Evolutionary conservation across 352 stramenopile genomes (phyloP).

Genomic region (Thalassiosira pacifica): DNA sequence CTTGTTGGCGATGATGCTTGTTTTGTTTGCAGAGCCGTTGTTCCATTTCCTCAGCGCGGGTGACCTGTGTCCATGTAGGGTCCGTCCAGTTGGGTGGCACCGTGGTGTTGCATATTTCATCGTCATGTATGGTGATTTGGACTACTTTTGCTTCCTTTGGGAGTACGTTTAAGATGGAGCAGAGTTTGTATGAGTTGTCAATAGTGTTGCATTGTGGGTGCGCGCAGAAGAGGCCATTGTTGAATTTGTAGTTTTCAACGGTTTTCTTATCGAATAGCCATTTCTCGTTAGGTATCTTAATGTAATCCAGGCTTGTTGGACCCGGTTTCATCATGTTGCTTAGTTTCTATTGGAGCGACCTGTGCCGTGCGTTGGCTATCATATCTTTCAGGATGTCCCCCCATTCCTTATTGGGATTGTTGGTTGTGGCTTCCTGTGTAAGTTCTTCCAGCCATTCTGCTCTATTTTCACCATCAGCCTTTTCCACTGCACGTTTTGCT

Average conservation of each 20-base stretch:
- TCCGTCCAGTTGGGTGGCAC: neutral
- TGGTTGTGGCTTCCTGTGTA: no score
- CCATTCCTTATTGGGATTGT: no score
- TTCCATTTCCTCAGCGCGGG: neutral
- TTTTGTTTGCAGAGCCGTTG: neutral
- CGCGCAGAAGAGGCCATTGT: no score
- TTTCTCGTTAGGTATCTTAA: neutral
- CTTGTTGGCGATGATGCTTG: neutral
- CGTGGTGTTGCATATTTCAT: neutral
- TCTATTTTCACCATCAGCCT: no score
- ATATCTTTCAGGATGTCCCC: neutral
- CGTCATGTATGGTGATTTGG: neutral
- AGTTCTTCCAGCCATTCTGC: no score
- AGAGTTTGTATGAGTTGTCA: neutral
- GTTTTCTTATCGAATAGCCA: neutral
- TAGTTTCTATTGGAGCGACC: neutral
- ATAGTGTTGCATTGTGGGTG: no score
- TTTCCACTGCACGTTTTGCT: no score
- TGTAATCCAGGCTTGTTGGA: neutral
- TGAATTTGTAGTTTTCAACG: neutral
- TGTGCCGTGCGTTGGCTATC: neutral
- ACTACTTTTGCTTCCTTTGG: neutral
- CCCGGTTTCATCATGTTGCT: no score
- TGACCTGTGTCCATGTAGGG: neutral
- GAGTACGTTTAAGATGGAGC: neutral